Base-by-base conservation (phyloP, 75 land plant genomes). In the Picea sitchensis region DNA sequence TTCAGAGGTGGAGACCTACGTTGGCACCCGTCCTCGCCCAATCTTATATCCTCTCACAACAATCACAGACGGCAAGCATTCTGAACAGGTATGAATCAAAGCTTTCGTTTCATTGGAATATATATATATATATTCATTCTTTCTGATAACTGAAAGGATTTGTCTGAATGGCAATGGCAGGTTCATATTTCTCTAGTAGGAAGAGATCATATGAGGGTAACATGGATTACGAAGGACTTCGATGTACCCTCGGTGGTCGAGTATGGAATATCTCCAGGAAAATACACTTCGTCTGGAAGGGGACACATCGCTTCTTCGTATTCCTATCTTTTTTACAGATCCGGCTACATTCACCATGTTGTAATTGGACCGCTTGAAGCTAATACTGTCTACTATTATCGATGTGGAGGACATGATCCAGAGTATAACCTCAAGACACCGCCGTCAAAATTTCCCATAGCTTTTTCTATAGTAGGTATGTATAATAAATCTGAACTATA, bases 131-230 rank as follows among this genome's bases (percentile, higher is more conserved):
- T 38, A 5, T 38, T 17, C 26, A 26, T 26, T 26, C 26, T 26
- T 26, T 26, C 26, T 36, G 5, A 5, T 38, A 20, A 4, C 3
- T 41, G 44, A 41, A 4, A 34, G 38, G 41, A 5, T 17, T 18
- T 36, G 17, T 13, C 5, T 67, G 34, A 1, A 1, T 34, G 8
- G 58, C n/a, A 36, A 51, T 54, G 15, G 68, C 80, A 87, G 88
- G 88, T 87, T 47, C 88, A 87, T 78, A 34, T 87, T 11, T 84
- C 88, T 41, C 59, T 87, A 31, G 87, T 82, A n/a, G 88, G 88
- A 71, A 59, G 83, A 14, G 81, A 85, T 30, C 64, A 65, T 47
- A 78, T 85, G 79, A 77, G 76, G 54, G 83, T 87, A 8, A 67
- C 88, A 2, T 87, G 88, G 88, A 78, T 85, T 57, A 81, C 80